Evolutionary conservation across 1,139 yeast genomes (phyloP).

Genomic region (Suhomyces bokatorum): DNA sequence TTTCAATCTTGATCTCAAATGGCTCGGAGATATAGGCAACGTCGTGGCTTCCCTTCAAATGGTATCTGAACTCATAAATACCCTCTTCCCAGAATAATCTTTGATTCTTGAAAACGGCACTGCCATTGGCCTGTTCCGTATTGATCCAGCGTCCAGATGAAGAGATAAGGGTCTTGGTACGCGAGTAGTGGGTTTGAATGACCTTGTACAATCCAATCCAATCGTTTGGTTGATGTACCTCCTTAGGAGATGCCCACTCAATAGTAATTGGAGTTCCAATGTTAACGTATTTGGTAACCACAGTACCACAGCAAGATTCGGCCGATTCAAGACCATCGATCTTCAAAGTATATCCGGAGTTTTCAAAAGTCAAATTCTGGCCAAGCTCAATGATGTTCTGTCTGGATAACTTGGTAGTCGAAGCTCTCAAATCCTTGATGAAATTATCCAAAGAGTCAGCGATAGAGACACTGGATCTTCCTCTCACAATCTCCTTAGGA

Average conservation of each 20-base stretch:
- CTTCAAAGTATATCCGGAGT: conserved; percentile 35
- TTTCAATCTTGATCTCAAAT: conserved; percentile 58
- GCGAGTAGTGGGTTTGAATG: conserved; percentile 59
- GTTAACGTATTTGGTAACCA: conserved; percentile 25
- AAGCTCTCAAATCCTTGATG: conserved; percentile 39
- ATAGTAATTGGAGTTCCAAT: conserved; percentile 59
- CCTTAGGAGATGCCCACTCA: conserved; percentile 56
- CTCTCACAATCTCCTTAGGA: conserved; percentile 11
- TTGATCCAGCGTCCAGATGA: conserved; percentile 75
- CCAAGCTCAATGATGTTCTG: conserved; percentile 44
- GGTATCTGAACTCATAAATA: conserved; percentile 75
- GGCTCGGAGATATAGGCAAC: conserved; percentile 69
- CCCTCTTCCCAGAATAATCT: conserved; percentile 70
- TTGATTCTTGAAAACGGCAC: conserved; percentile 51
- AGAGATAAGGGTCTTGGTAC: conserved; percentile 59
- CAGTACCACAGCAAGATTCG: conserved; percentile 14
- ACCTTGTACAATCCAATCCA: conserved; percentile 82
- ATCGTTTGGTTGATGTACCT: conserved; percentile 48
- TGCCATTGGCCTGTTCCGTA: conserved; percentile 46
- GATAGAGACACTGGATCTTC: conserved; percentile 22
- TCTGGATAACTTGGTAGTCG: conserved; percentile 35
- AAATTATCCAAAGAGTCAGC: conserved; percentile 45
- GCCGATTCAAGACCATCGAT: conserved; percentile 24
- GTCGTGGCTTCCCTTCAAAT: conserved; percentile 67
- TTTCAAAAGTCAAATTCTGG: conserved; percentile 41